These are phyloP conservation scores for Fusarium protoensiforme DNA, from an alignment of 2,329 filamentous ascomycete species.

Conservation along the genomic window DNA sequence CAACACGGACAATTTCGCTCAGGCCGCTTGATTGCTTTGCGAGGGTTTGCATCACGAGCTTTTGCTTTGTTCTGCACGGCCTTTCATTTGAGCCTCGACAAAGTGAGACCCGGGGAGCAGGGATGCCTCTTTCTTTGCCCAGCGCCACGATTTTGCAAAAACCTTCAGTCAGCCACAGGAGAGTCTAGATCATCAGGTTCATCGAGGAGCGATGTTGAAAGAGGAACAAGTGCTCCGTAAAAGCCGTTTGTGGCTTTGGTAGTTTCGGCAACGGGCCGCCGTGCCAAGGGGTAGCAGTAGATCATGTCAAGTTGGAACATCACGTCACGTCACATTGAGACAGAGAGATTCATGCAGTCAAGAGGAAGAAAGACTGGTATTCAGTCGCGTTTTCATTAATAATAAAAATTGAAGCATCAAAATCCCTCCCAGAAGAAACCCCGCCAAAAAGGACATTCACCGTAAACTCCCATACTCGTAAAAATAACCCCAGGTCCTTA, in stretches of 20 bases:
- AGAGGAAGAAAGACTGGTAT: constrained; percentile 16
- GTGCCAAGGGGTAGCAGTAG: constrained; percentile 1
- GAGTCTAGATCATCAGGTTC: constrained; percentile 1
- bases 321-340: not conserved
- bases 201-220: not conserved
- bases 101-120: not conserved
- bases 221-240: not conserved
- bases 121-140: not conserved
- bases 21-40: not conserved
- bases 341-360: not conserved
- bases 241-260: not conserved
- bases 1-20: not conserved
- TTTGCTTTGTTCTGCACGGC: not conserved
- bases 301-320: not conserved
- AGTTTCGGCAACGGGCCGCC: constrained; percentile 13
- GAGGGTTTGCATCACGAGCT: not conserved
- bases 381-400: constrained; percentile 27
- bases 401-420: constrained; percentile 12
- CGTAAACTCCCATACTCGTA: constrained; percentile 26
- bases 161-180: constrained; percentile 4
- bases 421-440: constrained; percentile 4
- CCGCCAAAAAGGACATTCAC: not conserved
- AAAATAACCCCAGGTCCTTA: not conserved
- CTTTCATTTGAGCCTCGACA: not conserved
- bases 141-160: not conserved